Evolutionary conservation across 495 filamentous ascomycete species (phyloP).

Genomic region (Articulospora tetracladia): DNA sequence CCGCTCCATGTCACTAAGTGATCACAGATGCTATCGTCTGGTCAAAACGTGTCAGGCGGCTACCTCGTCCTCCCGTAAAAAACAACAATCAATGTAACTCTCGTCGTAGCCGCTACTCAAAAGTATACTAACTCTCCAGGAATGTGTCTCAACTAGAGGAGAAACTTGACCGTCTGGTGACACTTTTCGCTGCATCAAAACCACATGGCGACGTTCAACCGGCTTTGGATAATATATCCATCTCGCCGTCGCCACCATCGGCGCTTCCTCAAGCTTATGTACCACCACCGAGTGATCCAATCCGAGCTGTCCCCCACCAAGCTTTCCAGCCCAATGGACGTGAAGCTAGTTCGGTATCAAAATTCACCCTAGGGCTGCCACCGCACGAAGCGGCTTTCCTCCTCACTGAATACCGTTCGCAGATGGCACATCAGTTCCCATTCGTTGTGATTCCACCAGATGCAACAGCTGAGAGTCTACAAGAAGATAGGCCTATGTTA

Average conservation of each 20-base stretch:
- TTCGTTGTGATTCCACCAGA: slow-evolving; percentile 9
- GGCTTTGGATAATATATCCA: neutral
- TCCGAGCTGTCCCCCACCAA: neutral
- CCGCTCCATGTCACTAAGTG: neutral
- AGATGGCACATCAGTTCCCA: slow-evolving; percentile 8
- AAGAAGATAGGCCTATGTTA: neutral
- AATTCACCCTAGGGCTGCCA: neutral
- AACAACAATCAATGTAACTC: neutral
- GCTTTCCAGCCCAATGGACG: neutral
- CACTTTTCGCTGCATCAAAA: neutral
- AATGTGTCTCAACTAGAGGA: slow-evolving; percentile 4
- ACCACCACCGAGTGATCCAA: neutral
- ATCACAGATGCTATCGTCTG: neutral
- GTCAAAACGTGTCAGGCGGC: slow-evolving; percentile 1
- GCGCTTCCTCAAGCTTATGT: neutral
- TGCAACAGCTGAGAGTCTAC: slow-evolving; percentile 3
- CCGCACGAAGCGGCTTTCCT: neutral
- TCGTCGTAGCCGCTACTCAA: neutral
- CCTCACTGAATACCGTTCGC: slow-evolving; percentile 2
- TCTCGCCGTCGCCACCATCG: neutral
- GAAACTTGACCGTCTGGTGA: slow-evolving; percentile 2
- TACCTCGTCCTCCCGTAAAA: neutral
- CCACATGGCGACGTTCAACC: neutral
- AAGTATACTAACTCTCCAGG: neutral
- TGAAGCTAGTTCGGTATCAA: neutral